Base-by-base conservation (phyloP, 1,284 basidiomycete species). In the Moesziomyces sp. region DNA sequence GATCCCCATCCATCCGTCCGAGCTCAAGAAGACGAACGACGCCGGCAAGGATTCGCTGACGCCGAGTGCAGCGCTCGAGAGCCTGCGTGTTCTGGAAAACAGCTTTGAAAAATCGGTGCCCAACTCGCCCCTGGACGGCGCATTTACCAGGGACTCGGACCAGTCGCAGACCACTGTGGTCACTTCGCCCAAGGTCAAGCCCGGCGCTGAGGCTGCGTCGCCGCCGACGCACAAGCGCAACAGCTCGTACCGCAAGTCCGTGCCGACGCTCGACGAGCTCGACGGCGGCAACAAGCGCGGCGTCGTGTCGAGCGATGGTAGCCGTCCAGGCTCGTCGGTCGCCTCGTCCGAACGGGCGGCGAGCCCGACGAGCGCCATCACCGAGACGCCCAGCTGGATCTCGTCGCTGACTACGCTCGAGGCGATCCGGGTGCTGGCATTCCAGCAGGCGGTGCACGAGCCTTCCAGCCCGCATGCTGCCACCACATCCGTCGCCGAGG, bases 351-450 rank as follows among this genome's bases (percentile, higher is more conserved):
- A 49, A 5, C 33, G 40, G 18, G 46, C 48, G 19, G 35, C 40
- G 7, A 57, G 53, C 23, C 52, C 58, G 18, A 38, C 53, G 18
- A 52, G 47, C 45, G 33, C 38, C 18, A 42, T 35, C 8, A 42
- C 30, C 11, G 55, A 58, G 18, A 48, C 64, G 3, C 52, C 66
- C 3, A 69, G 52, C 46, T 69, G 66, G 66, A 58, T 69, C 40
- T 52, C 52, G 2, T 55, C 66, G 24, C 61, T 71, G 28, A 58
- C 58, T 24, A 66, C 62, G 5, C 40, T 63, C 24, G 70, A 73
- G 38, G 70, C 70, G 3, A 61, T 73, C 30, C 64, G 70, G 8
- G 70, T 70, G 19, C 58, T 70, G 8, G 68, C 68, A 2, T 63
- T 60, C 54, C 58, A 60, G 40, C 58, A 57, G 19, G 28, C 50